Evolutionary conservation across 108 stramenopile species (phyloP).

Genomic region (Fistulifera pelliculosa): DNA sequence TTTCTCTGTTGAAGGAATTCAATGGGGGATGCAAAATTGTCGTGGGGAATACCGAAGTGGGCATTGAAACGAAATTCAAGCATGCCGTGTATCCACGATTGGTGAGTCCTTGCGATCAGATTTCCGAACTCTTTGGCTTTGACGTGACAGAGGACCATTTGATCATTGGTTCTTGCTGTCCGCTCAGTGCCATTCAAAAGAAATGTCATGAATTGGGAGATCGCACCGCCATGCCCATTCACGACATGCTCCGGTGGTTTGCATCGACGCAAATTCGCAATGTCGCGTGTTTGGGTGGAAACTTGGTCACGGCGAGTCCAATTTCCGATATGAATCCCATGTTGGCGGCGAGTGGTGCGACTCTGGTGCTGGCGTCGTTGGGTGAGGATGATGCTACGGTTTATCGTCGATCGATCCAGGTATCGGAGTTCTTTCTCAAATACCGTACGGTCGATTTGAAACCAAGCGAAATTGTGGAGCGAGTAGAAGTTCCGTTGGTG

Average conservation of each 20-base stretch:
- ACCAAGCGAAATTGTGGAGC: slow-evolving; percentile 72
- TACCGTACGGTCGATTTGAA: slow-evolving; percentile 82
- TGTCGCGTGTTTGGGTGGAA: slow-evolving; percentile 90
- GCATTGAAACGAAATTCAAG: slow-evolving; percentile 84
- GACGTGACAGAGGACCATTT: slow-evolving; percentile 18
- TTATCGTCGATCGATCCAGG: slow-evolving; percentile 43
- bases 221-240: slow-evolving; percentile 61
- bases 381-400: slow-evolving; percentile 21
- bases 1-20: slow-evolving; percentile 62
- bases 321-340: slow-evolving; percentile 95
- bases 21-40: slow-evolving; percentile 79
- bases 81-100: slow-evolving; percentile 57
- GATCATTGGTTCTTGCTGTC: slow-evolving; percentile 58
- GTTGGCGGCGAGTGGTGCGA: slow-evolving; percentile 62
- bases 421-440: slow-evolving; percentile 80
- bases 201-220: slow-evolving; percentile 28
- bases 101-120: slow-evolving; percentile 52
- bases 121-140: slow-evolving; percentile 43
- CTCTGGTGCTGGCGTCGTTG: slow-evolving; percentile 52
- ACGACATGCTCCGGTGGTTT: slow-evolving; percentile 94
- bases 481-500: slow-evolving; percentile 67
- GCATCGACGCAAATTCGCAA: slow-evolving; percentile 95
- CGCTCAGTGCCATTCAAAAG: slow-evolving; percentile 58
- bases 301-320: slow-evolving; percentile 91
- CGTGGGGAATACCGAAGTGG: slow-evolving; percentile 93